Percentiles rank a stretch among this genome's conserved stretches.
phyloP scores from a whole-genome alignment of 2,329 filamentous ascomycete species.

The Fusarium concolor region DNA sequence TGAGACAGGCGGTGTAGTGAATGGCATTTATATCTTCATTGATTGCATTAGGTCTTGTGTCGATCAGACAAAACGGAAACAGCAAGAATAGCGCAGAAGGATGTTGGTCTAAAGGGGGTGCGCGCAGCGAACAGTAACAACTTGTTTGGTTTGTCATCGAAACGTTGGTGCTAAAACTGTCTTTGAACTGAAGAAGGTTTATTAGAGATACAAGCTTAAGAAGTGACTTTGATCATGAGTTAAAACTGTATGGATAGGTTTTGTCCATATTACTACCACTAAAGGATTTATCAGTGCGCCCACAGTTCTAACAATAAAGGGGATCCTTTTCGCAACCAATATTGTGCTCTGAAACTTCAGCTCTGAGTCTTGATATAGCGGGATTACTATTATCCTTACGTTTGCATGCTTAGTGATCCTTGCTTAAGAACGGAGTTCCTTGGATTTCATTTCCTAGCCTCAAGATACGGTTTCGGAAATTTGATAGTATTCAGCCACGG shows the following conservation, averaged over 20 bases:
- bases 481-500: not conserved
- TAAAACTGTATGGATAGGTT: not conserved
- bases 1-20: conserved; percentile 8
- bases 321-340: not conserved
- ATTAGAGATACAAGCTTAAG: not conserved
- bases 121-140: conserved; percentile 5
- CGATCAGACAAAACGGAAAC: no score
- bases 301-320: not conserved
- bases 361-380: not conserved
- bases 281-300: not conserved
- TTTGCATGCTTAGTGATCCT: conserved; percentile 1
- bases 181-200: conserved; percentile 10
- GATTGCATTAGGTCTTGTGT: not conserved
- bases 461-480: conserved; percentile 9
- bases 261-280: not conserved
- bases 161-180: not conserved
- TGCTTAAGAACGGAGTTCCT: not conserved
- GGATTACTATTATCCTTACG: not conserved
- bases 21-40: conserved; percentile 1
- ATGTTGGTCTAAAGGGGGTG: conserved; percentile 20
- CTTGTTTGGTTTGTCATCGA: not conserved
- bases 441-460: not conserved
- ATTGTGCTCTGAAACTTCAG: not conserved
- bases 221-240: not conserved
- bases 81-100: conserved; percentile 6